Evolutionary conservation across 768 basidiomycete genomes (phyloP), one percentile per base, ranked within the genome.

Genomic region (Psilocybe cubensis): DNA sequence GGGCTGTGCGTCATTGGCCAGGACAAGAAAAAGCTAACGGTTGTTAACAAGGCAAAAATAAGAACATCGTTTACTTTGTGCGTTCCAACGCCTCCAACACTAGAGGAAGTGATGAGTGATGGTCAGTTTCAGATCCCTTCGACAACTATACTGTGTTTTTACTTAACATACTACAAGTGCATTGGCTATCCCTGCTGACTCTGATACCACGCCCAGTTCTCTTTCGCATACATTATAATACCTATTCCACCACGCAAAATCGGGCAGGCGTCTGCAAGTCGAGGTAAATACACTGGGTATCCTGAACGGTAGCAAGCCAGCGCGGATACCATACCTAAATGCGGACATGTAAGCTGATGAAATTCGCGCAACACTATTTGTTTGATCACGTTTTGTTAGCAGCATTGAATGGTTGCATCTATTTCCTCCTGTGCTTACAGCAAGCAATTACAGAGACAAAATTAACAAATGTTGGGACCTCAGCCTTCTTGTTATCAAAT

Each of bases 371-470:
- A 35, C 9, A 3, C 11, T 46, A 21, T 24, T 18, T 7, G 35
- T n/a, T n/a, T n/a, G n/a, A n/a, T n/a, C n/a, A n/a, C n/a, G n/a
- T n/a, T n/a, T n/a, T n/a, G n/a, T n/a, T 10, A 31, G 6, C 54
- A 76, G 76, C 38, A 73, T 71, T 42, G 75, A 77, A 56, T 57
- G 69, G 12, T 57, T 77, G 17, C 72, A 75, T n/a, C 62, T 77
- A 5, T 61, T 69, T 24, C 76, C 76, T 2, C 67, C 74, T 14
- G 63, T 77, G 1, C 67, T 68, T 17, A 72, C 70, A 27, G 70
- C 10, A 63, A 64, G 40, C 66, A 68, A 25, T 69, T 67, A 12
- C 56, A 69, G 27, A 38, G 62, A 38, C 49, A 47, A 52, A 35
- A 29, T 28, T 20, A 12, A 29, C 46, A 68, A 66, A 44, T 24